phyloP scores from a whole-genome alignment of 345 rosid species.

The Gossypium ekmanianum region DNA sequence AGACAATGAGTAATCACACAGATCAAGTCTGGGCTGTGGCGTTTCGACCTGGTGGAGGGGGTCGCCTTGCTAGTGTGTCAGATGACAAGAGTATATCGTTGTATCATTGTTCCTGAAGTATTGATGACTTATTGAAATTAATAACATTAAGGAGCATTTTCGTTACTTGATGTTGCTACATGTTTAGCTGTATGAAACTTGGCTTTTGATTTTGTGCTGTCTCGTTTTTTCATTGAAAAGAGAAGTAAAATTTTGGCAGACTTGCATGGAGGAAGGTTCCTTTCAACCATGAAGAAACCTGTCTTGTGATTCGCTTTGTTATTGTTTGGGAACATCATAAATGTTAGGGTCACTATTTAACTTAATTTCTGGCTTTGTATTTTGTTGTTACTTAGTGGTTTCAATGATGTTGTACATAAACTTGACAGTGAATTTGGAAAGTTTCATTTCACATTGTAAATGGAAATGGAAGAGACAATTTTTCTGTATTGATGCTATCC shows the following conservation, averaged over 20 bases:
- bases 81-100: conserved; percentile 94
- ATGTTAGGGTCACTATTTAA: neutral
- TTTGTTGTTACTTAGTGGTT: neutral
- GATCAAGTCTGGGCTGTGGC: conserved; percentile 97
- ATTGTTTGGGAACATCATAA: neutral
- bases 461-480: too few species aligned
- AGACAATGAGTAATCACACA: conserved; percentile 83
- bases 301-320: neutral
- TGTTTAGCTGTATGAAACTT: neutral
- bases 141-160: neutral
- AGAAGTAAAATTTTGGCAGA: neutral
- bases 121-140: conserved; percentile 2
- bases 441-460: too few species aligned
- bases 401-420: neutral
- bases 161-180: neutral
- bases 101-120: conserved; percentile 65
- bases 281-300: neutral
- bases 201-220: neutral
- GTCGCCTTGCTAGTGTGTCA: conserved; percentile 82
- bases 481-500: too few species aligned
- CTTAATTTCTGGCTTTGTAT: neutral
- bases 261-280: neutral
- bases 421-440: neutral
- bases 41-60: conserved; percentile 58
- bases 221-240: neutral